phyloP scores from a whole-genome alignment of 2,329 filamentous ascomycete species.

The Trichothecium sympodiale region DNA sequence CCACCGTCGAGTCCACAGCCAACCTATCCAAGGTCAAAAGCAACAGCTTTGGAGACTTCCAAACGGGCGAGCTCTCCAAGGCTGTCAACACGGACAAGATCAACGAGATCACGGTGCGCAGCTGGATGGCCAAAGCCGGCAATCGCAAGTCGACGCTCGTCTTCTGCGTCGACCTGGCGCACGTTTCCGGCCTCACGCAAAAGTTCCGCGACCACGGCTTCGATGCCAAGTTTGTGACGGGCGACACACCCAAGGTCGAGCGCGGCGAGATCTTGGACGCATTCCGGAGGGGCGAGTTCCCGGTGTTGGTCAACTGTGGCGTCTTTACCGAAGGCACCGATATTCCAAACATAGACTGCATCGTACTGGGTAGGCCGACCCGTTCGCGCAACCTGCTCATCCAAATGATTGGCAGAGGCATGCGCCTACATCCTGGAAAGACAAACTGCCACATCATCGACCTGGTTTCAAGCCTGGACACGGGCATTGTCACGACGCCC shows the following conservation, averaged over 20 bases:
- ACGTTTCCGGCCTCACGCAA: slow-evolving; percentile 64
- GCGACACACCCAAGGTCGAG: slow-evolving; percentile 60
- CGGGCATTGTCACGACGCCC: slow-evolving; percentile 80
- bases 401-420: slow-evolving; percentile 94
- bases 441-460: slow-evolving; percentile 90
- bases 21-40: slow-evolving; percentile 63
- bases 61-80: slow-evolving; percentile 61
- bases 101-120: slow-evolving; percentile 75
- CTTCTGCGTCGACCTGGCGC: slow-evolving; percentile 85
- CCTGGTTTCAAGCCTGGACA: slow-evolving; percentile 77
- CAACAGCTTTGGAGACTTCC: slow-evolving; percentile 62
- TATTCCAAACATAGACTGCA: slow-evolving; percentile 93
- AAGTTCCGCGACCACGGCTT: slow-evolving; percentile 68
- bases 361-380: slow-evolving; percentile 79
- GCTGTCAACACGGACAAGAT: slow-evolving; percentile 72
- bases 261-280: slow-evolving; percentile 60
- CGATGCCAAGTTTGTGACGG: slow-evolving; percentile 79
- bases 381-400: slow-evolving; percentile 86
- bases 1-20: slow-evolving; percentile 74
- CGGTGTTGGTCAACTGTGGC: slow-evolving; percentile 86
- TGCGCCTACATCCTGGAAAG: slow-evolving; percentile 74
- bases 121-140: slow-evolving; percentile 70
- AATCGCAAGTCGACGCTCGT: slow-evolving; percentile 76
- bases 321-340: slow-evolving; percentile 97
- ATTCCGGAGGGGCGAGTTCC: slow-evolving; percentile 68